These are phyloP conservation scores for Wallacemonas sp. DNA, from an alignment of 208 protist species.

Conservation along the genomic window DNA sequence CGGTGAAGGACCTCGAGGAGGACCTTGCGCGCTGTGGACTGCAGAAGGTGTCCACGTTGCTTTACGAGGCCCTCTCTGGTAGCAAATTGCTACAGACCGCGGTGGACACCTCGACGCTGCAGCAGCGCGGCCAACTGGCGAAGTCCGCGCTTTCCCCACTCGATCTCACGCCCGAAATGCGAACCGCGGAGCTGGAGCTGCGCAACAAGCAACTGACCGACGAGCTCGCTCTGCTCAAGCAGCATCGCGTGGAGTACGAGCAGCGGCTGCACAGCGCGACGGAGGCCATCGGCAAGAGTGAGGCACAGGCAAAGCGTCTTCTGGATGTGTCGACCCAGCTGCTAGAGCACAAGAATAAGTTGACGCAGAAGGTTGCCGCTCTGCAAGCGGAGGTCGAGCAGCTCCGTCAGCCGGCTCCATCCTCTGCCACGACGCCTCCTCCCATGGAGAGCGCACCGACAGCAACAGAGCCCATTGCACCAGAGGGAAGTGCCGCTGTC, in stretches of 20 bases:
- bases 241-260: slow-evolving; percentile 25
- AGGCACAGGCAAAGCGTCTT: slow-evolving; percentile 37
- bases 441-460: too few species aligned
- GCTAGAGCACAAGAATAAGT: slow-evolving; percentile 35
- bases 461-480: too few species aligned
- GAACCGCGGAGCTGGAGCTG: slow-evolving; percentile 1
- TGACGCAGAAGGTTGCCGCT: slow-evolving; percentile 29
- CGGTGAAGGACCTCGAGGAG: slow-evolving; percentile 10
- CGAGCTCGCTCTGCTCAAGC: slow-evolving; percentile 26
- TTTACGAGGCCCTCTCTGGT: slow-evolving; percentile 11
- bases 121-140: slow-evolving; percentile 1
- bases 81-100: not conserved
- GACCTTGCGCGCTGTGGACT: slow-evolving; percentile 7
- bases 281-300: slow-evolving; percentile 20
- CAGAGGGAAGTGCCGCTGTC: too few species aligned
- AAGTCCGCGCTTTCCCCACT: not conserved
- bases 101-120: slow-evolving; percentile 5
- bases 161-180: slow-evolving; percentile 11
- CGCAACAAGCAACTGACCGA: slow-evolving; percentile 10
- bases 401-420: not conserved
- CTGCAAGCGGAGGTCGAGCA: slow-evolving; percentile 25
- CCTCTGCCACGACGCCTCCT: not conserved
- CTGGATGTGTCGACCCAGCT: slow-evolving; percentile 39
- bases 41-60: slow-evolving; percentile 7
- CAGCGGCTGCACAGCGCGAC: slow-evolving; percentile 26